Base-by-base conservation (phyloP, 1,284 basidiomycete species). In the Trichosporon coremiiforme region DNA sequence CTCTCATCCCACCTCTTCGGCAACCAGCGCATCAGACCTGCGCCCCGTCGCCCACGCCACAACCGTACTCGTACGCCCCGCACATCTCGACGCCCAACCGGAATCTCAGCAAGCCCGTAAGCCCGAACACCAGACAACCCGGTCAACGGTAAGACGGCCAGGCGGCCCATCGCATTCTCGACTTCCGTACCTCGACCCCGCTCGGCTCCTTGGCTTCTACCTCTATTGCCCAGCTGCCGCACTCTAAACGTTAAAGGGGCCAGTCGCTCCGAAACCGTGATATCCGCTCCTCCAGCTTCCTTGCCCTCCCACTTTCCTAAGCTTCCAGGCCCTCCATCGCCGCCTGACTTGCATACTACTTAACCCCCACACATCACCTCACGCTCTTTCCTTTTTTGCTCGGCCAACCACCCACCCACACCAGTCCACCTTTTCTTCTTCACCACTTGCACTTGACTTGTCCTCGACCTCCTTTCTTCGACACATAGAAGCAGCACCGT, bases 231-330 rank as follows among this genome's bases (percentile, higher is more conserved):
- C 47, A 53, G 15, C 47, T 22, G 47, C 20, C n/a, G 47, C 47
- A 53, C 47, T 53, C 47, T 53, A 53, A 53, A 53, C 47, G 47
- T 53, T 53, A 53, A 53, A 53, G 47, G 47, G 47, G 47, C 47
- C 47, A 53, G 47, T 53, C 47, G 20, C 47, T 53, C 47, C 47
- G 47, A 53, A 53, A 20, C 47, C 47, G 47, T 53, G 47, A 53
- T 53, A 5, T 53, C 47, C 47, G 47, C 47, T 53, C 47, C 47
- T 53, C 36, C 36, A 38, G 36, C 36, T 38, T 38, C n/a, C 45
- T 47, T 17, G 45, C 45, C 45, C 17, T 47, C 45, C n/a, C 17
- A 20, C 45, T 47, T 20, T 47, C 47, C 41, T n/a, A 20, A 22
- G n/a, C 47, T 53, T 53, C 47, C 47, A 53, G 47, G 47, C 20